These are phyloP conservation scores for Solioccasus polychromus DNA, from an alignment of 768 basidiomycete species.

Conservation along the genomic window DNA sequence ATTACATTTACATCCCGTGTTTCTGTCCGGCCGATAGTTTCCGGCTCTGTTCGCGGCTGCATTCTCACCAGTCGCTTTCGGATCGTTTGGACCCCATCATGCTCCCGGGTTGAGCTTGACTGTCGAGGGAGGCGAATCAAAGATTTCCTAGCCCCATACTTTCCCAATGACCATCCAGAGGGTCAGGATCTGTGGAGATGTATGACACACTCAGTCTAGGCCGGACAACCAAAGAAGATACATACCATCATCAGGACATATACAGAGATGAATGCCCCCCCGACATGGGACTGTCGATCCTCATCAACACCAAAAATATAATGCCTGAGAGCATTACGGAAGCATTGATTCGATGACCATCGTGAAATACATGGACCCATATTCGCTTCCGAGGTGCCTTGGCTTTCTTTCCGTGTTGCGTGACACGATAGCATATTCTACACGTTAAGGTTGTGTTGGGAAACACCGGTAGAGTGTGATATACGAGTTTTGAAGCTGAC, in stretches of 20 bases:
- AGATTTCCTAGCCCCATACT: constrained; percentile 10
- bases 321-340: constrained; percentile 26
- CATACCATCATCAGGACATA: constrained; percentile 22
- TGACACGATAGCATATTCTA: constrained; percentile 21
- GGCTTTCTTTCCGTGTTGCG: constrained; percentile 7
- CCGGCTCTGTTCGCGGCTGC: neutral
- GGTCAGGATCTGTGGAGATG: constrained; percentile 28
- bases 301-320: constrained; percentile 20
- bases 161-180: constrained; percentile 19
- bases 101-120: constrained; percentile 6
- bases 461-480: constrained; percentile 13
- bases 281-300: constrained; percentile 13
- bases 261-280: constrained; percentile 8
- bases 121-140: neutral
- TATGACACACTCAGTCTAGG: no score
- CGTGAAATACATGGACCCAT: constrained; percentile 16
- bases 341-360: constrained; percentile 23
- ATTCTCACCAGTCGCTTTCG: neutral
- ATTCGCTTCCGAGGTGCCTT: constrained; percentile 13
- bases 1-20: no score
- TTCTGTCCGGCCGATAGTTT: no score
- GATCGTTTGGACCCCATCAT: neutral
- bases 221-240: no score
- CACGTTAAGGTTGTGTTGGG: constrained; percentile 18
- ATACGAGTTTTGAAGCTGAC: constrained; percentile 9